A percentile compares a stretch with the other conserved stretches of the same genome.
Evolutionary conservation across 2,329 filamentous ascomycete genomes (phyloP).

Genomic region (Sarocladium kiliense): DNA sequence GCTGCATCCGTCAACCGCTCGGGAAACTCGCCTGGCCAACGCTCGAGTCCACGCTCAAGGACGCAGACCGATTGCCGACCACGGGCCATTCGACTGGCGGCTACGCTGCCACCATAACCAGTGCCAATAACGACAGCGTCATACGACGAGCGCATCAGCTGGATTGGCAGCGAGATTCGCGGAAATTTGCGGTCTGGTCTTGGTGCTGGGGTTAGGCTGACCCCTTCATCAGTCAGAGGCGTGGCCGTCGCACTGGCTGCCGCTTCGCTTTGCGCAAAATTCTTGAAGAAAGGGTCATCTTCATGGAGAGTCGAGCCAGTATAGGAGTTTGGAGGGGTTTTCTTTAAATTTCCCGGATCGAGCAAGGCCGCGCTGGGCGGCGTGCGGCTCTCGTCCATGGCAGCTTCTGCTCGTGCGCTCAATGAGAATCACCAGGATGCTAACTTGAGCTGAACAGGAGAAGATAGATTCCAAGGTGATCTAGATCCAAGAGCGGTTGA

Average conservation of each 20-base stretch:
- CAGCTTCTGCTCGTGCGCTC: not conserved
- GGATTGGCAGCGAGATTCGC: conserved; percentile 50
- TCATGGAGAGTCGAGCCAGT: not conserved
- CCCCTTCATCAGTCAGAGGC: not conserved
- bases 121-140: conserved; percentile 65
- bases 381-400: not conserved
- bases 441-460: not conserved
- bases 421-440: not conserved
- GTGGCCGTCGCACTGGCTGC: not conserved
- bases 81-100: conserved; percentile 59
- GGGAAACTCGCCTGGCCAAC: conserved; percentile 63
- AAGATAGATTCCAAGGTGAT: not conserved
- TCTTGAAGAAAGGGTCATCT: not conserved
- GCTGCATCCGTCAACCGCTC: conserved; percentile 38
- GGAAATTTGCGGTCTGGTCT: conserved; percentile 22
- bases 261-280: not conserved
- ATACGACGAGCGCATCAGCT: conserved; percentile 52
- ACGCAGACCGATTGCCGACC: conserved; percentile 53
- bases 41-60: conserved; percentile 59
- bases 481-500: no score
- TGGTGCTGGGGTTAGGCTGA: not conserved
- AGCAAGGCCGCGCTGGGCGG: not conserved
- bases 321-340: not conserved
- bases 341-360: not conserved
- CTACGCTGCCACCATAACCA: conserved; percentile 63